Evolutionary conservation across 768 basidiomycete species (phyloP), one percentile per base, ranked within the genome.

Genomic region (Collybia sp.): DNA sequence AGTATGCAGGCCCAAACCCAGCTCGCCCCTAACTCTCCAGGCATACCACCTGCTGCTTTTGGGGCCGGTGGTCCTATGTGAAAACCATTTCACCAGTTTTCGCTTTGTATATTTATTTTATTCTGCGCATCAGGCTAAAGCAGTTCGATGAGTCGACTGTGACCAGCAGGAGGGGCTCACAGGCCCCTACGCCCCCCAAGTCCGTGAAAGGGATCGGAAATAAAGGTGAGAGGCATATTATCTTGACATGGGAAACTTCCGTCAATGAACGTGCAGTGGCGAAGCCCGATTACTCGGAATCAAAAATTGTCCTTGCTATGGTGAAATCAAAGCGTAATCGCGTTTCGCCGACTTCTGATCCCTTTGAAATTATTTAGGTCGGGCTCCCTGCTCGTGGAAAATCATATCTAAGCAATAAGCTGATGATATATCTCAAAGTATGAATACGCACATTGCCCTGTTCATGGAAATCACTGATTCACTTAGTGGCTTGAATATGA

Each of bases 271-370:
- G 33, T 39, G 38, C 53, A 93, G 91, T 95, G 40, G 87, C 89
- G 44, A 97, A 95, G 64, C 96, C 96, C 5, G 96, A 99, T 59
- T 98, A 98, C 57, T 96, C 93, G 2, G 94, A 97, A 60, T 91
- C 92, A 32, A 99, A 98, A 78, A 96, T 99, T 53, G 93, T 99
- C 6, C 79, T 98, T 10, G 95, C 95, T 2, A 97, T 97, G 91
- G 95, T 93, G 43, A 41, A 67, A 37, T 47, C 30, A 18, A 18
- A 18, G 19, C 17, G 30, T 15, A 12, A 34, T 25, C 17, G 12
- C 25, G 20, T 43, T 40, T 25, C 20, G 12, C 44, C 38, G 17
- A 45, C 13, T 25, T 46, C 32, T 30, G 42, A 37, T 35, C 12
- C 33, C 45, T 44, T 41, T 18, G 43, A 12, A 32, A 38, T 30